Base-by-base conservation (phyloP, 768 basidiomycete genomes). In the Russula abietina region DNA sequence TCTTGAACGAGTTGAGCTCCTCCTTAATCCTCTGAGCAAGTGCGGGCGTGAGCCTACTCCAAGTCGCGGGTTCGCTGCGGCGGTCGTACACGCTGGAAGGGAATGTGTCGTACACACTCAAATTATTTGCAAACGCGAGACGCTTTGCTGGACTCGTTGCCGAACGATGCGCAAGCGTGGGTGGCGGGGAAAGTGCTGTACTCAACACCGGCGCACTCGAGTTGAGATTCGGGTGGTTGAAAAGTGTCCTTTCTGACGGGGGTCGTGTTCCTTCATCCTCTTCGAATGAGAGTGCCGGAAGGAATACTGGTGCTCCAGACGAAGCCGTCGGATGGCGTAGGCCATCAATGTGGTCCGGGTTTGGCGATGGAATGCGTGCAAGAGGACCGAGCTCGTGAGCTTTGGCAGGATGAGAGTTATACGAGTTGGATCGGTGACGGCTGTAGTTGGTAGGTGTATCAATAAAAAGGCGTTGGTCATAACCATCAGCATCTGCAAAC, bases 41-140 rank as follows among this genome's bases (percentile, higher is more conserved):
- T 61, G 89, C 86, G 49, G 96, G 97, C 57, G 97, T 99, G 70
- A 99, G 76, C 45, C 91, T 83, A 76, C 95, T 98, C 87, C 94
- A 98, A 30, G 96, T 98, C 52, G 94, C 95, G 24, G 93, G 93
- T 75, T 98, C 96, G 68, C 92, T 93, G 70, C 94, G 80, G 57
- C 97, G 81, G 76, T 99, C 96, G 76, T 99, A 99, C 64, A 93
- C 88, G 36, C 83, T 79, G 24, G 91, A 75, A 50, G 92, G 85
- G 79, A 97, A 98, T n/a, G 96, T 99, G 74, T 94, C 91, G 71
- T 98, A 98, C 48, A 99, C 91, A 32, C 91, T 91, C 71, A 98
- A 76, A 71, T 93, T 96, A 53, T 83, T 88, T 33, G 95, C 95
- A 75, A 98, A 99, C 57, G 88, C 83, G 57, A 98, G 78, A 62